These are phyloP conservation scores for Blastocystis hominis DNA, from an alignment of 352 stramenopile genomes.

Conservation along the genomic window DNA sequence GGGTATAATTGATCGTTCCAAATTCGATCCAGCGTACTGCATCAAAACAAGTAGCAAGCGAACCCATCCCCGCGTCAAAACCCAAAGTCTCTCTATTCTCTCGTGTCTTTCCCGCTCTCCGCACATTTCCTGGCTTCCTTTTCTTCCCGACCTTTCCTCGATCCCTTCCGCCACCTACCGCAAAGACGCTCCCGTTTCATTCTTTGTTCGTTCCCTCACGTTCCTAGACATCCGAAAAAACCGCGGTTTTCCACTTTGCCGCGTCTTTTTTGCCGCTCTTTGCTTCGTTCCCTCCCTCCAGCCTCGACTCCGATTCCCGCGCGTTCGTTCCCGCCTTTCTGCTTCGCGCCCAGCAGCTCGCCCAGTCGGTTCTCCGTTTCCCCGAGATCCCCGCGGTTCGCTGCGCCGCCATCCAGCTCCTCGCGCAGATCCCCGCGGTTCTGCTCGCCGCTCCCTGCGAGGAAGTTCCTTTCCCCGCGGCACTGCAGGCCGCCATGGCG, in stretches of 20 bases:
- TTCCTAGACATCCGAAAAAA: neutral
- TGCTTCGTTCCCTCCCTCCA: too few relatives aligned
- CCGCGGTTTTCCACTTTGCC: neutral
- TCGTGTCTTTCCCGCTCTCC: neutral
- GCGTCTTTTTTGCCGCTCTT: neutral
- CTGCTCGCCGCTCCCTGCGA: neutral
- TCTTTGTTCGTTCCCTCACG: neutral
- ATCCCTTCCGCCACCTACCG: neutral
- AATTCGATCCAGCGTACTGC: neutral
- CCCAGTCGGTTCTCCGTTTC: neutral
- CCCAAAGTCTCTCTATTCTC: neutral
- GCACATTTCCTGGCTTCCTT: neutral
- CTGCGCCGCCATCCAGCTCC: neutral
- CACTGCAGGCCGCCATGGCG: neutral
- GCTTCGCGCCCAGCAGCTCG: neutral
- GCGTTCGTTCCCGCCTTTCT: neutral
- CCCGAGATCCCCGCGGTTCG: neutral
- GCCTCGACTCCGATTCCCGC: too few relatives aligned
- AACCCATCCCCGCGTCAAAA: neutral
- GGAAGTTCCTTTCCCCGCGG: neutral
- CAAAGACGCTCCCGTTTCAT: neutral
- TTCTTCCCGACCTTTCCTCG: neutral
- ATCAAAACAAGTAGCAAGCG: neutral
- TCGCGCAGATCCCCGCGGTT: neutral
- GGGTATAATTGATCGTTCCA: neutral